These are phyloP conservation scores for Nicotiana noctiflora DNA, from an alignment of 257 asterid species.

Conservation along the genomic window DNA sequence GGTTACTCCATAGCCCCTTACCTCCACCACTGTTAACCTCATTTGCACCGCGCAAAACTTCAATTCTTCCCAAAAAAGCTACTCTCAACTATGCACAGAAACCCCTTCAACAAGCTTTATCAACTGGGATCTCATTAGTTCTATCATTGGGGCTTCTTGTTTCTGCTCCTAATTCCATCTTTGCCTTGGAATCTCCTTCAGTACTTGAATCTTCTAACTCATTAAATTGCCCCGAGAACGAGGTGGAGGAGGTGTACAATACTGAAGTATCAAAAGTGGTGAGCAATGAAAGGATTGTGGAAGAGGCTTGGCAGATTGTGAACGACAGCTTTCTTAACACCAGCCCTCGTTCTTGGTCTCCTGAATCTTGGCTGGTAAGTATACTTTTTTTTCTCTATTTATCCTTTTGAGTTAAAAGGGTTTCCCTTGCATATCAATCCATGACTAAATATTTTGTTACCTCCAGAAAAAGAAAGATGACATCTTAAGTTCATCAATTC, in stretches of 20 bases:
- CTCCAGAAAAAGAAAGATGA: constrained; percentile 80
- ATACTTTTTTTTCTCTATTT: neutral
- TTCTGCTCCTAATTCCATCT: constrained; percentile 34
- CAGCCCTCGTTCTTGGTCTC: constrained; percentile 67
- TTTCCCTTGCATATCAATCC: neutral
- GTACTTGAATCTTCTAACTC: neutral
- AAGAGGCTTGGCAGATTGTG: constrained; percentile 94
- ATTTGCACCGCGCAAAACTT: neutral
- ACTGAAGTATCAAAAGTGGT: constrained; percentile 17
- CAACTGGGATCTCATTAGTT: constrained; percentile 40
- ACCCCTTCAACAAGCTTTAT: neutral
- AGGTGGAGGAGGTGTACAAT: constrained; percentile 16
- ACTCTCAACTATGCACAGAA: neutral
- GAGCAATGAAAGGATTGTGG: constrained; percentile 75
- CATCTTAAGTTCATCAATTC: constrained; percentile 50
- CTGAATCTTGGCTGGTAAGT: constrained; percentile 69
- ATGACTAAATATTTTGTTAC: neutral
- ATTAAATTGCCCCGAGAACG: constrained; percentile 50
- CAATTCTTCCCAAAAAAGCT: neutral
- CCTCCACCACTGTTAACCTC: neutral
- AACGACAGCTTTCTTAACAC: constrained; percentile 71
- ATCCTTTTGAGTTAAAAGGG: neutral
- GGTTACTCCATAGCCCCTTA: neutral
- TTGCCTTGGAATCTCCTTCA: constrained; percentile 20
- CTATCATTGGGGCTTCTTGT: constrained; percentile 55